Conservation (phyloP, 1,284 basidiomycete genomes). For the Takashimella tepidaria region DNA sequence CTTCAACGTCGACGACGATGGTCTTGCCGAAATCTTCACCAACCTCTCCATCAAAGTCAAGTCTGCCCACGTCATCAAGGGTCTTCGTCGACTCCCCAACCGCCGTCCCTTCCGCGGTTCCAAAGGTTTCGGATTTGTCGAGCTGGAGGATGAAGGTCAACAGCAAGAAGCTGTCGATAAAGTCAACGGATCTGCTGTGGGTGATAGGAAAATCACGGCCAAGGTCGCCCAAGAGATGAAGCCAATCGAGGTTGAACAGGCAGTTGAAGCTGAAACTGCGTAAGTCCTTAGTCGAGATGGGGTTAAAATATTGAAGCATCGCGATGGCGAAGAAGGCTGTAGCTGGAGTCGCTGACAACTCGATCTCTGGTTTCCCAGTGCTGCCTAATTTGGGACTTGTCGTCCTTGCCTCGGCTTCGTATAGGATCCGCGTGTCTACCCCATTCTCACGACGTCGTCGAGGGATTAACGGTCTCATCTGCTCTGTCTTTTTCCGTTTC, state of each 20-base stretch:
- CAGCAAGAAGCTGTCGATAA: slow-evolving; percentile 76
- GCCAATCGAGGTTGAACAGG: slow-evolving; percentile 32
- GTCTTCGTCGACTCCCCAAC: slow-evolving; percentile 59
- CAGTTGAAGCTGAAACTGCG: slow-evolving; percentile 9
- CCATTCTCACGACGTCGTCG: no score
- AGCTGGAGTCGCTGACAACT: no score
- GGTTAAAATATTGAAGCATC: no score
- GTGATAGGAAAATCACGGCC: slow-evolving; percentile 72
- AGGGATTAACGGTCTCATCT: no score
- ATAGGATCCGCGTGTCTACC: no score
- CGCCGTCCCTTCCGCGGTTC: slow-evolving; percentile 52
- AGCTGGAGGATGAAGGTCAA: slow-evolving; percentile 74
- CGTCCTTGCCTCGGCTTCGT: no score
- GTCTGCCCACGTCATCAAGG: slow-evolving; percentile 71
- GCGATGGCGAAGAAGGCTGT: no score
- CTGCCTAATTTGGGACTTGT: no score
- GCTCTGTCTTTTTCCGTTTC: no score
- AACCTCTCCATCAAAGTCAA: slow-evolving; percentile 72
- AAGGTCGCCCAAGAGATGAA: slow-evolving; percentile 63
- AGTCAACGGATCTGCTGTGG: slow-evolving; percentile 74
- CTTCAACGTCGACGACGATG: slow-evolving; percentile 79
- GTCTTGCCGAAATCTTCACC: slow-evolving; percentile 69
- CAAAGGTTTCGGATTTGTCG: slow-evolving; percentile 93
- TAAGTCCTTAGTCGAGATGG: background rate
- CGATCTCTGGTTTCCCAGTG: no score